Evolutionary conservation across 805 yeast genomes (phyloP).

Genomic region (Cyberlindnera galapagoensis): DNA sequence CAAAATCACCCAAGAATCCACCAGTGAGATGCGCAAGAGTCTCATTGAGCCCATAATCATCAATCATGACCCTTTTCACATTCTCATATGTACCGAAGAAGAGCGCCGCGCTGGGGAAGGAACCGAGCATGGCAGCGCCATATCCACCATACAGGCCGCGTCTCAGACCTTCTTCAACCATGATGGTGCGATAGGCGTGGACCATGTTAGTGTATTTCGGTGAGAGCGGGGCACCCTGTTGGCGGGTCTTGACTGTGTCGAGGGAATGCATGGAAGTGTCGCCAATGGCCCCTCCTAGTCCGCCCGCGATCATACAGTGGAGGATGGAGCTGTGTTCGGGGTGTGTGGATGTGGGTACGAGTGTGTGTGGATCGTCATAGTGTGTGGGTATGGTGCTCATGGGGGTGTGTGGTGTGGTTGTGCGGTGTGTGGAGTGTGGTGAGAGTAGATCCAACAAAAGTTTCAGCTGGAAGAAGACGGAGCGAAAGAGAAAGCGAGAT

Average conservation of each 20-base stretch:
- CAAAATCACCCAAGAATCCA: slow-evolving; percentile 92
- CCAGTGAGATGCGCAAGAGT: slow-evolving; percentile 75
- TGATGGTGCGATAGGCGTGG: slow-evolving; percentile 69
- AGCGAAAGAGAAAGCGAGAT: too few species aligned
- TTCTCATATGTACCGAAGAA: slow-evolving; percentile 89
- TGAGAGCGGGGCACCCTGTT: slow-evolving; percentile 81
- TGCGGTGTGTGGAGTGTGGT: neutral
- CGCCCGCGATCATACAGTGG: slow-evolving; percentile 81
- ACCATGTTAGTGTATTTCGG: slow-evolving; percentile 68
- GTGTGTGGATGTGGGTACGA: slow-evolving; percentile 13
- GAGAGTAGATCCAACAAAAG: neutral
- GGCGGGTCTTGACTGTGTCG: slow-evolving; percentile 95
- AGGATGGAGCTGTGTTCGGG: slow-evolving; percentile 32
- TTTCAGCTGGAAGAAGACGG: too few species aligned
- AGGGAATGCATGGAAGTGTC: slow-evolving; percentile 92
- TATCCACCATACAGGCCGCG: slow-evolving; percentile 92
- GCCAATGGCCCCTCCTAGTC: slow-evolving; percentile 90
- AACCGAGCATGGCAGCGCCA: slow-evolving; percentile 85
- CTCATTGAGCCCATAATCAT: slow-evolving; percentile 61
- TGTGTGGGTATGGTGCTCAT: slow-evolving; percentile 1
- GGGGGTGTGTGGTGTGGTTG: neutral
- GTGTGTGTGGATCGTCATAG: slow-evolving; percentile 9
- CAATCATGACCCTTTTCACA: slow-evolving; percentile 64
- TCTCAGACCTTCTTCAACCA: slow-evolving; percentile 74
- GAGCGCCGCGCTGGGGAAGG: slow-evolving; percentile 90